phyloP scores from a whole-genome alignment of 1,284 basidiomycete species.

The Cryptococcus hybrid region DNA sequence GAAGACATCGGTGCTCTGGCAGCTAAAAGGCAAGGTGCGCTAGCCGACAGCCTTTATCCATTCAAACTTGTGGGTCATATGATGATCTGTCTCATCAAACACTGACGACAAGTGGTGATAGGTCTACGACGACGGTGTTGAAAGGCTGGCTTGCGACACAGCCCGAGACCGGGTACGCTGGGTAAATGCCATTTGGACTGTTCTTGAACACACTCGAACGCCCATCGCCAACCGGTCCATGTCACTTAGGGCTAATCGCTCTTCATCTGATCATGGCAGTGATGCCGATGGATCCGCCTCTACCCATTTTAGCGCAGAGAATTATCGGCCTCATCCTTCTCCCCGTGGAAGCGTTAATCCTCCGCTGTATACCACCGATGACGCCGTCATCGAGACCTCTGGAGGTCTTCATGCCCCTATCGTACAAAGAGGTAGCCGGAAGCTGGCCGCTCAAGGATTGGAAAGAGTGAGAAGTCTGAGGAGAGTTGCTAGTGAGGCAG shows the following conservation, averaged over 20 bases:
- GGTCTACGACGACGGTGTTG: constrained; percentile 80
- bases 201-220: constrained; percentile 34
- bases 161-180: constrained; percentile 77
- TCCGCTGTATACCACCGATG: constrained; percentile 33
- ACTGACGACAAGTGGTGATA: background rate
- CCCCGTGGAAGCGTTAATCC: constrained; percentile 5
- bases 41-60: constrained; percentile 72
- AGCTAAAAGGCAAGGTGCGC: constrained; percentile 61
- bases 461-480: constrained; percentile 33
- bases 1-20: constrained; percentile 82
- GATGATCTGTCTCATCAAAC: background rate
- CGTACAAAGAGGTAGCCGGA: constrained; percentile 36
- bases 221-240: constrained; percentile 11
- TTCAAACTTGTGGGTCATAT: constrained; percentile 62
- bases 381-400: constrained; percentile 40
- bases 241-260: constrained; percentile 21
- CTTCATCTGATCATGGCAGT: constrained; percentile 18
- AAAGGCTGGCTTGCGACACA: constrained; percentile 77
- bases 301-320: constrained; percentile 25
- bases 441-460: constrained; percentile 36
- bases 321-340: constrained; percentile 4
- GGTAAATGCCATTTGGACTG: constrained; percentile 81
- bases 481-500: constrained; percentile 45
- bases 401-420: constrained; percentile 39
- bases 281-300: constrained; percentile 37